Conservation (phyloP, 805 yeast genomes). For the Candida ortonii region DNA sequence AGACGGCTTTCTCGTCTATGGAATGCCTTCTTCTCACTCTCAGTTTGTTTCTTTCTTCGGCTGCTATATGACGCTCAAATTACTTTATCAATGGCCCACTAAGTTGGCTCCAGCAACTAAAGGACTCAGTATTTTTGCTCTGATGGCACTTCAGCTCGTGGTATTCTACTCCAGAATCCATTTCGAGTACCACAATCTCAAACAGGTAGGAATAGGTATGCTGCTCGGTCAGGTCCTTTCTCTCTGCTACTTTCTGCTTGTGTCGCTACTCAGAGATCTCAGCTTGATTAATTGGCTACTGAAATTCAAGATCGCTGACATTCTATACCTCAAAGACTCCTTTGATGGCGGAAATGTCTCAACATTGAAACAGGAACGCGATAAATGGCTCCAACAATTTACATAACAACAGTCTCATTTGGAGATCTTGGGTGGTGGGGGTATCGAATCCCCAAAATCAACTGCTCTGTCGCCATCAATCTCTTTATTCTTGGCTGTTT, state of each 20-base stretch:
- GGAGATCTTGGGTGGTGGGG: conserved; percentile 36
- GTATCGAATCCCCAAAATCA: conserved; percentile 23
- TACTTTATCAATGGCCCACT: conserved; percentile 41
- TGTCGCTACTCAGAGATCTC: conserved; percentile 55
- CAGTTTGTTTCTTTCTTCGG: conserved; percentile 90
- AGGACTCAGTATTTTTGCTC: conserved; percentile 27
- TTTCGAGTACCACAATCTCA: conserved; percentile 68
- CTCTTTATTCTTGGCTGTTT: conserved; percentile 38
- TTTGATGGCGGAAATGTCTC: conserved; percentile 26
- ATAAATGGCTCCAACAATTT: conserved; percentile 24
- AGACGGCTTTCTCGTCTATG: conserved; percentile 51
- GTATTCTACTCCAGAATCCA: conserved; percentile 74
- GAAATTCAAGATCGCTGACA: conserved; percentile 50
- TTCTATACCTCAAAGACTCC: conserved; percentile 59
- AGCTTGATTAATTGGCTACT: conserved; percentile 70
- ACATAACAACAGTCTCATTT: conserved; percentile 1
- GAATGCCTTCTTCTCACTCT: conserved; percentile 97
- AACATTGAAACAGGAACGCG: conserved; percentile 24
- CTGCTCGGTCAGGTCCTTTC: conserved; percentile 63
- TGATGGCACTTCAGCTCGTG: conserved; percentile 32
- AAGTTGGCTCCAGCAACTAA: conserved; percentile 31
- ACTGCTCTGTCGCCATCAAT: conserved; percentile 34
- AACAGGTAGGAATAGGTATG: conserved; percentile 75
- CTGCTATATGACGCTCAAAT: conserved; percentile 49
- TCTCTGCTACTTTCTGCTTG: conserved; percentile 49